Percentiles rank a stretch among this genome's conserved stretches.
These are phyloP conservation scores for Phalaenopsis hybrid DNA, from an alignment of 116 monocot genomes.

Conservation along the genomic window DNA sequence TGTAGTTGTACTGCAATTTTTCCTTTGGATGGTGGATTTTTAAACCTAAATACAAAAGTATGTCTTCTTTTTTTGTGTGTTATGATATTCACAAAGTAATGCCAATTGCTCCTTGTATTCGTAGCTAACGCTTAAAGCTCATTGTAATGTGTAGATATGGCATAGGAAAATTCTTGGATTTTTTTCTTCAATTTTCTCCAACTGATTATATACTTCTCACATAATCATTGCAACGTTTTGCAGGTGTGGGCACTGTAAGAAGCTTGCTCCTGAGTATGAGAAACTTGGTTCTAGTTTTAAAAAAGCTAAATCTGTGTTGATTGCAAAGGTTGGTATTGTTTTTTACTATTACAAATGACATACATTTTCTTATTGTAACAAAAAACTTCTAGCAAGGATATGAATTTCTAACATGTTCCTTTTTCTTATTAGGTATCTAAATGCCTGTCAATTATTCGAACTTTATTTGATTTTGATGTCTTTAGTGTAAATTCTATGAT, in stretches of 20 bases:
- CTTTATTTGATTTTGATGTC: neutral
- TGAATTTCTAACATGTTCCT: neutral
- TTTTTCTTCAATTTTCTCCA: neutral
- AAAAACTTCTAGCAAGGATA: neutral
- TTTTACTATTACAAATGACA: neutral
- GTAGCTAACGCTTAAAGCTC: neutral
- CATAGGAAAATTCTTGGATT: neutral
- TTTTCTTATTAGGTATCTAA: neutral
- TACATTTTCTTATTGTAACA: neutral
- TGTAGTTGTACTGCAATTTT: neutral
- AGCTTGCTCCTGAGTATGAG: conserved; percentile 54
- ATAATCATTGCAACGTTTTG: neutral
- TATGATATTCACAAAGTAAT: neutral
- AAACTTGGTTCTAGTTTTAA: conserved; percentile 48
- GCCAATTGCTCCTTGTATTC: neutral
- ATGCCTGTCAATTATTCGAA: neutral
- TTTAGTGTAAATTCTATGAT: neutral
- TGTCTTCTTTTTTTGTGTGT: neutral
- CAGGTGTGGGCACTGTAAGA: conserved; percentile 70
- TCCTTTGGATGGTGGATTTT: neutral
- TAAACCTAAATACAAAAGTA: neutral
- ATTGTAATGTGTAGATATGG: neutral
- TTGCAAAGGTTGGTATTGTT: conserved; percentile 34
- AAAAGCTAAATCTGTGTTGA: conserved; percentile 46
- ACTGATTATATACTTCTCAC: neutral